Conservation (phyloP, 495 filamentous ascomycete genomes). For the Penicillium taxi region DNA sequence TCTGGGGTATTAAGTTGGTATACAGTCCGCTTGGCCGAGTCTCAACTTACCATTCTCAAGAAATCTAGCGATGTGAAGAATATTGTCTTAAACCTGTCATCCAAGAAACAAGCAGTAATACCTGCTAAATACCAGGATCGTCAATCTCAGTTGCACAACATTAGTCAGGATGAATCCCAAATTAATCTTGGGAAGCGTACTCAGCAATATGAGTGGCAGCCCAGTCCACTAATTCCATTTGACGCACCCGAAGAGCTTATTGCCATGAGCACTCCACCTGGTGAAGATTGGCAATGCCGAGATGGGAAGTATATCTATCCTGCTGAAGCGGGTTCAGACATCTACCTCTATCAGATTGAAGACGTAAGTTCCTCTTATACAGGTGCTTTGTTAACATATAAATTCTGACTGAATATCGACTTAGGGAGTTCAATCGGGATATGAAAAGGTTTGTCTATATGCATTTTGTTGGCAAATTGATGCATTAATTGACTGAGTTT, state of each 20-base stretch:
- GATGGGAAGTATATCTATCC: not conserved
- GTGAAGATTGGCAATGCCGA: not conserved
- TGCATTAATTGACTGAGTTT: too few species aligned
- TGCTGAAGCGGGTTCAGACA: not conserved
- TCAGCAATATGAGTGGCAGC: not conserved
- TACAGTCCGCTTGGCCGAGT: not conserved
- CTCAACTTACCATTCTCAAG: not conserved
- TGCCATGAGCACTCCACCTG: not conserved
- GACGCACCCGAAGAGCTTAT: not conserved
- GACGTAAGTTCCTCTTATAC: not conserved
- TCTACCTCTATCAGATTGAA: not conserved
- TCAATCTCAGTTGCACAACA: not conserved
- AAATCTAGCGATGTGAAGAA: not conserved
- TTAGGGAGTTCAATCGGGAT: too few species aligned
- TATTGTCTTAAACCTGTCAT: not conserved
- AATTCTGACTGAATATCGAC: too few species aligned
- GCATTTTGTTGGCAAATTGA: too few species aligned
- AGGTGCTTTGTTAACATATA: too few species aligned
- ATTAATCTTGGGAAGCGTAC: not conserved
- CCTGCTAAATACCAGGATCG: not conserved
- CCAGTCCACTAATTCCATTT: not conserved
- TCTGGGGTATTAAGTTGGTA: not conserved
- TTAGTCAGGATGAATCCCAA: not conserved
- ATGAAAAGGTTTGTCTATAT: too few species aligned
- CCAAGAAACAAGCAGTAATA: not conserved